Percentiles rank a stretch among this genome's conserved stretches.
phyloP scores from a whole-genome alignment of 73 alveolate genomes.

The Paramecium bursaria region DNA sequence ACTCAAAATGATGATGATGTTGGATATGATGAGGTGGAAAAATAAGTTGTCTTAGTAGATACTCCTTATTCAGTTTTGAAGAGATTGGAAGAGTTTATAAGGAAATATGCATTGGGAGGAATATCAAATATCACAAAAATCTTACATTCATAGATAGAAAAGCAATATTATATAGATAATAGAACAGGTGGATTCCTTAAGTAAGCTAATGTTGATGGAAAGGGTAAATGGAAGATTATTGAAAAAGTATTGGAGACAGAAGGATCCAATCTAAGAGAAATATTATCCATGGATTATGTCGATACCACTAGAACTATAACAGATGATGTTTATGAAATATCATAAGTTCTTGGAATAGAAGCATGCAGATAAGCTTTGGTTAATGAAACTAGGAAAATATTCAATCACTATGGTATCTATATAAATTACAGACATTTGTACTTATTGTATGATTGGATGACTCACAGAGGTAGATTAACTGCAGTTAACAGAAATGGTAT shows the following conservation, averaged over 20 bases:
- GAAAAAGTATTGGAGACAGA: constrained; percentile 44
- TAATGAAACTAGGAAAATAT: constrained; percentile 55
- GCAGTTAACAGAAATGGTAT: constrained; percentile 71
- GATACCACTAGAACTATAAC: constrained; percentile 29
- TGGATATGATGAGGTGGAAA: constrained; percentile 6
- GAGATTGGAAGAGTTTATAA: constrained; percentile 37
- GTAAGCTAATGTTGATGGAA: constrained; percentile 47
- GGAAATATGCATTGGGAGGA: constrained; percentile 37
- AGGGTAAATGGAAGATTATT: constrained; percentile 40
- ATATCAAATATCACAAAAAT: constrained; percentile 34
- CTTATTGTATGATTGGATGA: constrained; percentile 70
- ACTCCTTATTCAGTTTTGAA: constrained; percentile 35
- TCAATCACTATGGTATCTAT: constrained; percentile 70
- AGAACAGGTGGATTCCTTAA: constrained; percentile 54
- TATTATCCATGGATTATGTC: constrained; percentile 16
- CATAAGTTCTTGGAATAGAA: constrained; percentile 65
- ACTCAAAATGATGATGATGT: constrained; percentile 45
- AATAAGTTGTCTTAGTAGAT: constrained; percentile 3
- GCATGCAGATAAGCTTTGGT: constrained; percentile 68
- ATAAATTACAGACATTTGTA: constrained; percentile 65
- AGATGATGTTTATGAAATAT: constrained; percentile 62
- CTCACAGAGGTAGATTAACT: constrained; percentile 69
- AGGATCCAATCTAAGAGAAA: constrained; percentile 55
- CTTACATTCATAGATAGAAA: constrained; percentile 40
- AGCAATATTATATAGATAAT: constrained; percentile 13